Percentiles rank a stretch among this genome's conserved stretches.
These are phyloP conservation scores for Boletus speciosus DNA, from an alignment of 768 basidiomycete species.

Conservation along the genomic window DNA sequence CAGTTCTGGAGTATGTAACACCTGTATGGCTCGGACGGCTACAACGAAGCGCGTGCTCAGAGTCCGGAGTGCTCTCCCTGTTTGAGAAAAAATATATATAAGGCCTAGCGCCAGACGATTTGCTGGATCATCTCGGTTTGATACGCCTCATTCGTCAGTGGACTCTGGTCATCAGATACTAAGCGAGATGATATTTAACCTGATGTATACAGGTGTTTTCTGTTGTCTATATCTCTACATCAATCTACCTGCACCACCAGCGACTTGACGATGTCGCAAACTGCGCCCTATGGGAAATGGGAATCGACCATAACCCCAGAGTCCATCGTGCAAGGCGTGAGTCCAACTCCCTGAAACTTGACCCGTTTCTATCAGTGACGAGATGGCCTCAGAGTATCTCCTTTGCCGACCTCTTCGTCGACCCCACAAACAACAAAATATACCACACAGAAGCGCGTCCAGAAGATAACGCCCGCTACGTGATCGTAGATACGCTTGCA, in stretches of 20 bases:
- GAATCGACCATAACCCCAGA: constrained; percentile 53
- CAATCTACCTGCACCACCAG: neutral
- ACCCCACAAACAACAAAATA: constrained; percentile 41
- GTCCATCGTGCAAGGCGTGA: constrained; percentile 45
- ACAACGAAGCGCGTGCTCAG: neutral
- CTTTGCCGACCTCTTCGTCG: constrained; percentile 49
- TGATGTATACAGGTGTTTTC: neutral
- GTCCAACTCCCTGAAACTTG: constrained; percentile 13
- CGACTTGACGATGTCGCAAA: constrained; percentile 13
- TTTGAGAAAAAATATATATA: too few relatives aligned
- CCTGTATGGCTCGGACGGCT: neutral
- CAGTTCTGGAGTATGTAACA: neutral
- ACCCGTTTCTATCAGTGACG: neutral
- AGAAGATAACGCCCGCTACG: constrained; percentile 49
- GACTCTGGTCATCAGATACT: neutral
- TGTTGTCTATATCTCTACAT: neutral
- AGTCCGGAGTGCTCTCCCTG: neutral
- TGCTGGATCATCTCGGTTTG: neutral
- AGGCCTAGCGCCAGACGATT: too few relatives aligned
- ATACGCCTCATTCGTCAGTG: neutral
- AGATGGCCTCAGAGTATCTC: constrained; percentile 24
- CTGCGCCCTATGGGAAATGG: constrained; percentile 63
- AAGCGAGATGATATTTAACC: neutral
- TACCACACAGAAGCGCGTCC: constrained; percentile 64
- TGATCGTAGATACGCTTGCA: constrained; percentile 51